These are phyloP conservation scores for Cucumis cinereus DNA, from an alignment of 306 rosid species.

Conservation along the genomic window DNA sequence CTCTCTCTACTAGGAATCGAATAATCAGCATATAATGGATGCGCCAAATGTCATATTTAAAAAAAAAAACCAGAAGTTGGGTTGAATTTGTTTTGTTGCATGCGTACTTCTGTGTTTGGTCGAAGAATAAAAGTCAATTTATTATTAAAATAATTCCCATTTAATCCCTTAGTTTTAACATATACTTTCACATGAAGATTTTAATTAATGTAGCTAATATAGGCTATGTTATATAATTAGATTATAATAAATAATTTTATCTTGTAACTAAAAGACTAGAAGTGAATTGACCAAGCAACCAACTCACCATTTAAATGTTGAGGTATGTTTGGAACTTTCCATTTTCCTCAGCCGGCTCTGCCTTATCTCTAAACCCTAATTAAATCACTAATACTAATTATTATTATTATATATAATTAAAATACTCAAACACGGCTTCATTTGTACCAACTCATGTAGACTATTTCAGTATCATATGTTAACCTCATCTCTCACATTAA, in stretches of 20 bases:
- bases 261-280: too few species aligned
- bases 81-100: background rate
- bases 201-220: too few species aligned
- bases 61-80: background rate
- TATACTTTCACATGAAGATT: too few species aligned
- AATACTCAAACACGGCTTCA: background rate
- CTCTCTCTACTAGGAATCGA: background rate
- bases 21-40: background rate
- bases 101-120: background rate
- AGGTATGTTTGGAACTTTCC: background rate
- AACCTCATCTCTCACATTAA: background rate
- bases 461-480: background rate
- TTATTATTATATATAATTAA: too few species aligned
- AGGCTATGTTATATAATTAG: too few species aligned
- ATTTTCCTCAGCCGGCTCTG: background rate
- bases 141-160: background rate
- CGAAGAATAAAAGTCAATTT: background rate
- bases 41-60: background rate
- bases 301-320: background rate
- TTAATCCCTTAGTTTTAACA: background rate
- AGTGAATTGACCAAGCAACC: background rate
- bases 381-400: too few species aligned
- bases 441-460: background rate
- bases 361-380: background rate
- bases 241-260: too few species aligned